These are phyloP conservation scores for Lepiota subincarnata DNA, from an alignment of 768 basidiomycete genomes.

Conservation along the genomic window DNA sequence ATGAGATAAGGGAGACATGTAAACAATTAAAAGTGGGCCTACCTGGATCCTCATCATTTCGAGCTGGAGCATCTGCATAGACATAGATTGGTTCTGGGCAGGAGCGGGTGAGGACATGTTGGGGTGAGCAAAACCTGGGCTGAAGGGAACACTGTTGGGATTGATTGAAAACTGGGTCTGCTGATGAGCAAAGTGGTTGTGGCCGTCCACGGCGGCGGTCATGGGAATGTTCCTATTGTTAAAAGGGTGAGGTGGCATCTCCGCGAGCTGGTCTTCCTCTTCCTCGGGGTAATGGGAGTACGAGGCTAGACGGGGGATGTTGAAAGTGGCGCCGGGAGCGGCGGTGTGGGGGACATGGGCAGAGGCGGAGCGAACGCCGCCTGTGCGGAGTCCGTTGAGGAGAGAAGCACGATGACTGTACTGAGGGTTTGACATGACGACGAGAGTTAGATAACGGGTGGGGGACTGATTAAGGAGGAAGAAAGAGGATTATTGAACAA, in stretches of 20 bases:
- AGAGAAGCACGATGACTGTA: constrained; percentile 74
- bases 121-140: constrained; percentile 39
- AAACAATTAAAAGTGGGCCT: constrained; percentile 17
- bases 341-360: constrained; percentile 62
- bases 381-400: constrained; percentile 84
- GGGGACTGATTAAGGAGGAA: constrained; percentile 18
- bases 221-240: constrained; percentile 52
- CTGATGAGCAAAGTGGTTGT: constrained; percentile 64
- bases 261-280: constrained; percentile 57
- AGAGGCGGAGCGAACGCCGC: constrained; percentile 80
- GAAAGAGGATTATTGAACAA: constrained; percentile 33
- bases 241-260: constrained; percentile 53
- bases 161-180: constrained; percentile 47
- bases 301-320: constrained; percentile 52
- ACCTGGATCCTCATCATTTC: constrained; percentile 83
- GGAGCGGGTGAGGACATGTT: constrained; percentile 43
- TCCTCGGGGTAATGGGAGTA: constrained; percentile 42
- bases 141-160: constrained; percentile 54
- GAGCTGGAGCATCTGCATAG: constrained; percentile 83
- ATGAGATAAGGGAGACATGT: constrained; percentile 12
- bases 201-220: constrained; percentile 71
- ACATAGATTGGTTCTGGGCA: constrained; percentile 59
- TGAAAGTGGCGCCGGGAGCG: constrained; percentile 59
- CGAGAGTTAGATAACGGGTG: constrained; percentile 29
- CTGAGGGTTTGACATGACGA: constrained; percentile 40